Evolutionary conservation across 805 yeast genomes (phyloP).

Genomic region (Ogataea wickerhamii): DNA sequence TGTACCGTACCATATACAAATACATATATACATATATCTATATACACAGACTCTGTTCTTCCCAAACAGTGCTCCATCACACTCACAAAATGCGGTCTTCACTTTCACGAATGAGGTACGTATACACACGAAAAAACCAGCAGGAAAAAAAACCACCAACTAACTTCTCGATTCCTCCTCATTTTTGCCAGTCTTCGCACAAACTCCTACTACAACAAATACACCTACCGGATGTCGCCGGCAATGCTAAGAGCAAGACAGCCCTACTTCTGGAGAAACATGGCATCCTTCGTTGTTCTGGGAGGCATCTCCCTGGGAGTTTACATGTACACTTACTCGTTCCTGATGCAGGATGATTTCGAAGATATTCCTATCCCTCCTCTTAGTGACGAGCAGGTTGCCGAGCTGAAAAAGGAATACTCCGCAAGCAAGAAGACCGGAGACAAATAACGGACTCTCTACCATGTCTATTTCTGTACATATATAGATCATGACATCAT

Average conservation of each 20-base stretch:
- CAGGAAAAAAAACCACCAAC: constrained; percentile 4
- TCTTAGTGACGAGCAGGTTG: constrained; percentile 70
- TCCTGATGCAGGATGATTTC: constrained; percentile 75
- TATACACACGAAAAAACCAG: too few relatives aligned
- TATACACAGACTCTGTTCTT: too few relatives aligned
- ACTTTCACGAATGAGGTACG: constrained; percentile 23
- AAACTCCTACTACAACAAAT: constrained; percentile 39
- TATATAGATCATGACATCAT: not conserved
- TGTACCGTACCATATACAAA: too few relatives aligned
- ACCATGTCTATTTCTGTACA: constrained; percentile 4
- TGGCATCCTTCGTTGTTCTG: constrained; percentile 55
- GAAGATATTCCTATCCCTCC: constrained; percentile 95
- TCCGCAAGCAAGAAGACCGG: constrained; percentile 38
- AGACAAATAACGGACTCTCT: constrained; percentile 8
- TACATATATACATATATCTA: too few relatives aligned
- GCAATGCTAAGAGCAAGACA: constrained; percentile 87
- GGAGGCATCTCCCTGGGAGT: constrained; percentile 67
- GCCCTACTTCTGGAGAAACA: constrained; percentile 80
- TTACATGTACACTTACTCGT: constrained; percentile 61
- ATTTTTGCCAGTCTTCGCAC: constrained; percentile 22
- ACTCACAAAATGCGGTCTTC: constrained; percentile 26
- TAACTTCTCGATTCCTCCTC: constrained; percentile 12
- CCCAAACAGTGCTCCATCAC: too few relatives aligned
- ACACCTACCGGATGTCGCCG: constrained; percentile 74
- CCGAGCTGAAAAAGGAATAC: constrained; percentile 68